phyloP scores from a whole-genome alignment of 176 grass and related monocot genomes.

The Canna indica region DNA sequence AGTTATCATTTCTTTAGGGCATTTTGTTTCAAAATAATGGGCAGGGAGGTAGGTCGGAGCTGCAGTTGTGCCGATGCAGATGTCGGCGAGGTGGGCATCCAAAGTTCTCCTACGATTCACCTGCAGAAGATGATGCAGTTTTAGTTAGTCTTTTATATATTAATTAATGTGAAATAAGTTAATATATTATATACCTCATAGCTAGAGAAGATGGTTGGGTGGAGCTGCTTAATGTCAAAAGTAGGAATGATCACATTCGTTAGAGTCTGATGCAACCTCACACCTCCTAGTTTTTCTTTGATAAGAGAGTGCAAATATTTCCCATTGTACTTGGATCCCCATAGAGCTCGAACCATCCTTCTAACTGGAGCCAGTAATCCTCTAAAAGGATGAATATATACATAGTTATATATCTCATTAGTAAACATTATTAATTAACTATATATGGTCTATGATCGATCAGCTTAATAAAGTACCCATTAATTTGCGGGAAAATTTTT shows the following conservation, averaged over 20 bases:
- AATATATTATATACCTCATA: conserved; percentile 33
- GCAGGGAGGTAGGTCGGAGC: conserved; percentile 79
- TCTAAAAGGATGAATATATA: conserved; percentile 16
- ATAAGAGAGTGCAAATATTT: conserved; percentile 73
- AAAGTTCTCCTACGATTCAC: conserved; percentile 29
- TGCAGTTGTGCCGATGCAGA: conserved; percentile 71
- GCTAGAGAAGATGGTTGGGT: conserved; percentile 70
- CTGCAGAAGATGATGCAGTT: conserved; percentile 23
- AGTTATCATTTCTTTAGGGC: conserved; percentile 30
- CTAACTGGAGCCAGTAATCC: conserved; percentile 39
- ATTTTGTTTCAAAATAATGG: conserved; percentile 61
- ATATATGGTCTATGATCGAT: too few species aligned
- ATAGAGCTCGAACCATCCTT: conserved; percentile 42
- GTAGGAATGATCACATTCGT: conserved; percentile 74
- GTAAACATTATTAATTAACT: too few species aligned
- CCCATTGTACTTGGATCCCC: conserved; percentile 68
- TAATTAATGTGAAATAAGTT: too few species aligned
- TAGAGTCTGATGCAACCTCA: conserved; percentile 56
- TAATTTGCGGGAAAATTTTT: conserved; percentile 57
- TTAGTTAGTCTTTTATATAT: background rate
- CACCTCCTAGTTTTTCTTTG: conserved; percentile 50
- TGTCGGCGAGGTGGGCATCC: conserved; percentile 71
- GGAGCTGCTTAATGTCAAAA: conserved; percentile 78
- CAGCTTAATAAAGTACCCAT: conserved; percentile 44
- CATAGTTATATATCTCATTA: too few species aligned